Base-by-base conservation (phyloP, 2,329 filamentous ascomycete species). In the Colletotrichum echinochloae region DNA sequence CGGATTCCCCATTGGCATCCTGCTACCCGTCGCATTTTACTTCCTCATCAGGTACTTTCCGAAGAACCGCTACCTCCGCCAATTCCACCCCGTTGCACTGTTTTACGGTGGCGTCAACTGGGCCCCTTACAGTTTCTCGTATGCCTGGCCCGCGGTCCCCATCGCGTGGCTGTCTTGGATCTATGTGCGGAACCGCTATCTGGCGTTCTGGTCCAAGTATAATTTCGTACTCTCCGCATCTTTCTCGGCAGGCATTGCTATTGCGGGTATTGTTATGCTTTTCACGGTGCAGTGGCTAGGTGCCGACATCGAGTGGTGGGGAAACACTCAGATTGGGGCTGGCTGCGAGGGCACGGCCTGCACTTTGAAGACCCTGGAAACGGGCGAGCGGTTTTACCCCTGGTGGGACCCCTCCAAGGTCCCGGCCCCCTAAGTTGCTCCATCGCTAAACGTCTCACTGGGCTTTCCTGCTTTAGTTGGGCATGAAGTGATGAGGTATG, bases 1-100 rank as follows among this genome's bases (percentile, higher is more conserved):
- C 12, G 86, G 85, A 3, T 88, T 88, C 73, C 85, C 85, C 2
- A 74, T 87, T 9, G 87, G 87, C 16, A 77, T 84, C 2, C 61
- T 81, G 7, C 75, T 87, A 9, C 84, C 86, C 5, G 72, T 87
- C 51, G 73, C 81, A 51, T 80, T 86, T 72, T 83, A 77, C 65
- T 83, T 80, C 76, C 69, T 82, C 11, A 79, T 81, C 72, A 84
- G 82, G 71, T 80, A 76, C 67, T 84, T 81, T 55, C 83, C 82
- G 20, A 78, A 79, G 61, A 66, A 72, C 49, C 51, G 61, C 2
- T 70, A 72, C 12, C 75, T 76, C 20, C 78, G 85, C 30, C 84
- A 86, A 70, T 80, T 86, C 35, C 85, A 87, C 74, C 82, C 83
- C 1, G 82, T 86, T 2, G 83, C 83, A 30, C 79, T 86, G 56